Percentiles rank a stretch among this genome's conserved stretches.
These are phyloP conservation scores for Berkeleyomyces basicola DNA, from an alignment of 2,329 filamentous ascomycete genomes.

Conservation along the genomic window DNA sequence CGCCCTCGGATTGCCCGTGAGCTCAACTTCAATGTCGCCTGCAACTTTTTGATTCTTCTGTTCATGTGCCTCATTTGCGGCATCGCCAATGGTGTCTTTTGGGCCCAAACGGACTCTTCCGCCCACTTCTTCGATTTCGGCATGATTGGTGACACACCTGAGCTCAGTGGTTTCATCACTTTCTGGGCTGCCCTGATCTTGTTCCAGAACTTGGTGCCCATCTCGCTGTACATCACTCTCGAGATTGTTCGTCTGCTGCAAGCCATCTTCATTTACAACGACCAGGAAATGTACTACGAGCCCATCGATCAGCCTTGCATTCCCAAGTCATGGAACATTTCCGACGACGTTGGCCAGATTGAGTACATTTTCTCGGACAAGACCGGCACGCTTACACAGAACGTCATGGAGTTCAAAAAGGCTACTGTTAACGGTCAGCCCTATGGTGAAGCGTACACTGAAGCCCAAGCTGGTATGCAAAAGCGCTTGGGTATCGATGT, in stretches of 20 bases:
- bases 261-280: slow-evolving; percentile 94
- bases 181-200: slow-evolving; percentile 92
- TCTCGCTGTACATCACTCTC: slow-evolving; percentile 91
- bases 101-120: slow-evolving; percentile 59
- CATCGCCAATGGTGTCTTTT: slow-evolving; percentile 70
- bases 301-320: slow-evolving; percentile 86
- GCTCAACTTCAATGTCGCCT: slow-evolving; percentile 92
- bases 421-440: slow-evolving; percentile 89
- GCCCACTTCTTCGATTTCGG: slow-evolving; percentile 72
- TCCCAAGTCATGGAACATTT: slow-evolving; percentile 98
- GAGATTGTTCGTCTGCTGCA: slow-evolving; percentile 90
- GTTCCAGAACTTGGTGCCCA: slow-evolving; percentile 97
- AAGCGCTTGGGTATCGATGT: slow-evolving; percentile 77
- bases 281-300: slow-evolving; percentile 94
- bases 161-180: slow-evolving; percentile 80
- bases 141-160: slow-evolving; percentile 57
- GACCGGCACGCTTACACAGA: slow-evolving; percentile 92
- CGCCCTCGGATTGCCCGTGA: slow-evolving; percentile 79
- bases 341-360: slow-evolving; percentile 92
- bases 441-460: slow-evolving; percentile 95
- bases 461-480: slow-evolving; percentile 92
- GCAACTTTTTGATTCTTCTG: slow-evolving; percentile 85
- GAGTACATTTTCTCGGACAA: slow-evolving; percentile 99
- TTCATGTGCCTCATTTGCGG: slow-evolving; percentile 76
- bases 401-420: slow-evolving; percentile 99